phyloP scores from a whole-genome alignment of 768 basidiomycete genomes.

The Gymnopilus junonius region DNA sequence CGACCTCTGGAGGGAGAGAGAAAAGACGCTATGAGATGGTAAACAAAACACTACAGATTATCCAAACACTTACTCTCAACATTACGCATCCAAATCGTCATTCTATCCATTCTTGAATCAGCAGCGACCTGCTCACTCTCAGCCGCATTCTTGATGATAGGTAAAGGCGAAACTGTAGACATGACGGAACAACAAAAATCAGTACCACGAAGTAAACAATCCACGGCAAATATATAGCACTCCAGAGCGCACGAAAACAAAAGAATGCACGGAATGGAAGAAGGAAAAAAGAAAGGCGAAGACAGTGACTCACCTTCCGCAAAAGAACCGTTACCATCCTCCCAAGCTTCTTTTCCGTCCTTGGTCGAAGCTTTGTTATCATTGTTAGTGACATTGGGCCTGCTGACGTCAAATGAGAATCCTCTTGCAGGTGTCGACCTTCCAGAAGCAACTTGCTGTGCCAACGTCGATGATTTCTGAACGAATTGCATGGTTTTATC shows the following conservation, averaged over 20 bases:
- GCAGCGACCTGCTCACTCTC: constrained; percentile 56
- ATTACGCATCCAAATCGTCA: constrained; percentile 82
- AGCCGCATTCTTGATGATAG: constrained; percentile 56
- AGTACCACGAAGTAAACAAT: not conserved
- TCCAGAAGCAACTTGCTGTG: constrained; percentile 39
- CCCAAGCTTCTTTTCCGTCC: constrained; percentile 30
- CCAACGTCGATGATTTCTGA: constrained; percentile 67
- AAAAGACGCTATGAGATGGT: not conserved
- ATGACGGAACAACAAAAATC: not conserved
- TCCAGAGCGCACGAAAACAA: not conserved
- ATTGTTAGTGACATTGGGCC: constrained; percentile 23
- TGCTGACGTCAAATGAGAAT: constrained; percentile 41
- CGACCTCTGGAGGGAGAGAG: constrained; percentile 58
- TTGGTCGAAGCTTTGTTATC: constrained; percentile 17
- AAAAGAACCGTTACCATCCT: constrained; percentile 20
- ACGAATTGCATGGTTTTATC: constrained; percentile 66
- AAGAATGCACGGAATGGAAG: not conserved
- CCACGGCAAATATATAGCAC: not conserved
- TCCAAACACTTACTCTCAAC: constrained; percentile 72
- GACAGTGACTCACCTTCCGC: constrained; percentile 27
- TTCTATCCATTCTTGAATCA: constrained; percentile 63
- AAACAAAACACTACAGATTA: no score
- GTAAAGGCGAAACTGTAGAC: constrained; percentile 46
- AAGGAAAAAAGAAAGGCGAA: constrained; percentile 8
- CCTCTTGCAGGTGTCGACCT: constrained; percentile 48